Base-by-base conservation (phyloP, 164 flowering plant species). In the Buxus sempervirens region DNA sequence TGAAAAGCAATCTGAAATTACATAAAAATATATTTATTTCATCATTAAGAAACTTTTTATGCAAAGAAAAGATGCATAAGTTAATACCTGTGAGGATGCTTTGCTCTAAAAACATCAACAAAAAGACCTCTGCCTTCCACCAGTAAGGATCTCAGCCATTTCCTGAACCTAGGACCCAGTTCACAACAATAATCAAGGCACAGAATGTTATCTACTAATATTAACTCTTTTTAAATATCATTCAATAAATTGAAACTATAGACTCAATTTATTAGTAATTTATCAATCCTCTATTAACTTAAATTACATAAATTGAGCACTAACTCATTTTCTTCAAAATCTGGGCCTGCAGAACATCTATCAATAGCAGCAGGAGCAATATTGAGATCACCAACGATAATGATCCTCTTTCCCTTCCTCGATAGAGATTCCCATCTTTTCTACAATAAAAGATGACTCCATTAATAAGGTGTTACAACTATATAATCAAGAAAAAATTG, bases 371-470 rank as follows among this genome's bases (percentile, higher is more conserved):
- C 64, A 68, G 98, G 99, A 60, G 98, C 93, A 82, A 96, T 90
- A 65, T 96, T 96, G 69, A 96, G 88, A 81, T 96, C 99, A 63
- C 98, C 99, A 75, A 93, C 98, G 56, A 96, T 86, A 73, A 93
- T 24, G 24, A 96, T 76, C 75, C 93, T 87, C 69, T 83, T 86
- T 72, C 93, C 92, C 59, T 79, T 72, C 63, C 53, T 75, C 73
- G 88, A 73, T 59, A 91, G 83, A 64, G 74, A 72, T 78, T 91
- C 96, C 97, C 98, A 96, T 84, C 97, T 90, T 93, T 77, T 91
- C 99, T 96, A 88, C 77, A 80, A 63, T 54, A 82, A 78, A 79
- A 24, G 55, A 56, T 38, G 8, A 58, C 22, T 42, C 63, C 53
- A 62, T 66, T 24, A 62, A 58, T 58, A 14, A 15, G 28, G 16